These are phyloP conservation scores for Kluyveromyces aestuarii DNA, from an alignment of 805 yeast species.

Conservation along the genomic window DNA sequence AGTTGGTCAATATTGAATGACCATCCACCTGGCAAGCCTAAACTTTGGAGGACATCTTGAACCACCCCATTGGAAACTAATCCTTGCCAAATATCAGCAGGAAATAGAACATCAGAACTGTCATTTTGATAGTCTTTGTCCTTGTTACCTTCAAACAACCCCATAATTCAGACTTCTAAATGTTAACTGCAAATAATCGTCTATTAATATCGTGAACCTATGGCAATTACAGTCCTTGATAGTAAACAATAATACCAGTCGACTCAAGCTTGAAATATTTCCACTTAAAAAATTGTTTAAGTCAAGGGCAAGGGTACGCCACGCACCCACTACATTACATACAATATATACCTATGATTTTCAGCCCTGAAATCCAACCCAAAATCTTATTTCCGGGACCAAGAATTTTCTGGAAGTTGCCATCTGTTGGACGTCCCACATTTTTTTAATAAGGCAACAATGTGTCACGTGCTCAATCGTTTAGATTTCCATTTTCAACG, in stretches of 20 bases:
- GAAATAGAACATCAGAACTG: slow-evolving; percentile 7
- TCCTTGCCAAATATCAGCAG: slow-evolving; percentile 10
- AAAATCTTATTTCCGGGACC: neutral
- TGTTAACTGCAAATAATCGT: neutral
- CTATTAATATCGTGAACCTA: neutral
- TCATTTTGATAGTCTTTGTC: slow-evolving; percentile 9
- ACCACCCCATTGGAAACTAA: slow-evolving; percentile 12
- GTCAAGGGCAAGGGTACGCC: no score
- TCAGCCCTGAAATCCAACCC: neutral
- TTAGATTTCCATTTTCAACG: slow-evolving; percentile 9
- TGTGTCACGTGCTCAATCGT: no score
- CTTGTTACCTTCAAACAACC: slow-evolving; percentile 11
- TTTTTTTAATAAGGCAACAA: no score
- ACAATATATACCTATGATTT: neutral
- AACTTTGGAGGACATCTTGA: slow-evolving; percentile 19
- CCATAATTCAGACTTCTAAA: slow-evolving; percentile 6
- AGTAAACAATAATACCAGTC: no score
- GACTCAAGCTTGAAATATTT: no score
- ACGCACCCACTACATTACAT: no score
- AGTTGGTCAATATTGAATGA: slow-evolving; percentile 8
- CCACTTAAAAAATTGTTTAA: no score
- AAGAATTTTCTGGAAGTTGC: neutral
- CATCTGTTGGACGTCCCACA: neutral
- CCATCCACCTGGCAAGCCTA: slow-evolving; percentile 17
- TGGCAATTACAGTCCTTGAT: no score